Conservation (phyloP, 345 rosid genomes). For the Salix arbutifolia region DNA sequence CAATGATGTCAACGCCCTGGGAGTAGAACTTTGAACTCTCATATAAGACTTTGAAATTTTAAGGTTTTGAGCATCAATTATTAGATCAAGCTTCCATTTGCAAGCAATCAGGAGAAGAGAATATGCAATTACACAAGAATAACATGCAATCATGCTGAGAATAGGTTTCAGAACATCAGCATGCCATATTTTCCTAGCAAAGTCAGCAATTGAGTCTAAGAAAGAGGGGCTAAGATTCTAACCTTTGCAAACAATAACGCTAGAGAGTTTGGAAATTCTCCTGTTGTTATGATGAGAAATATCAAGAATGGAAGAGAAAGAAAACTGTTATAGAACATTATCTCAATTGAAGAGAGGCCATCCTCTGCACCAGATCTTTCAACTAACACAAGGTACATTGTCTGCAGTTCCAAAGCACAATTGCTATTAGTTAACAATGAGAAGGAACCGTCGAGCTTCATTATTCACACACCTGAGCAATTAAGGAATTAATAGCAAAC, state of each 20-base stretch:
- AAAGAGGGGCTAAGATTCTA: constrained; percentile 28
- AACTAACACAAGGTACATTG: constrained; percentile 93
- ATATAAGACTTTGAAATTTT: not conserved
- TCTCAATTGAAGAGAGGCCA: constrained; percentile 87
- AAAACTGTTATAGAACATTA: constrained; percentile 95
- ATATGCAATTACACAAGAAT: not conserved
- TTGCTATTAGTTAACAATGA: not conserved
- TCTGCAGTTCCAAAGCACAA: constrained; percentile 49
- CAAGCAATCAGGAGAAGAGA: not conserved
- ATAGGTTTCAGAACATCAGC: constrained; percentile 5
- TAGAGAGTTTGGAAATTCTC: constrained; percentile 84
- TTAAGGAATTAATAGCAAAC: constrained; percentile 17
- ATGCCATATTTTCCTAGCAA: not conserved
- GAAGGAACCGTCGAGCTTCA: constrained; percentile 1
- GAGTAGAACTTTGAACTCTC: not conserved
- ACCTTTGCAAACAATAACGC: constrained; percentile 78
- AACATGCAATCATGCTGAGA: not conserved
- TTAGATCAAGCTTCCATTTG: not conserved
- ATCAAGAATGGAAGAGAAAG: constrained; percentile 81
- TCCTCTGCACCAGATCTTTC: constrained; percentile 97
- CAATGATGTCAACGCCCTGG: not conserved
- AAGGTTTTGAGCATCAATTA: not conserved
- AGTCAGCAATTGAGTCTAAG: not conserved
- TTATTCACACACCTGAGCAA: not conserved
- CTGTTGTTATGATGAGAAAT: constrained; percentile 67